Conservation (phyloP, 2,329 filamentous ascomycete species). For the Cercospora sp. region DNA sequence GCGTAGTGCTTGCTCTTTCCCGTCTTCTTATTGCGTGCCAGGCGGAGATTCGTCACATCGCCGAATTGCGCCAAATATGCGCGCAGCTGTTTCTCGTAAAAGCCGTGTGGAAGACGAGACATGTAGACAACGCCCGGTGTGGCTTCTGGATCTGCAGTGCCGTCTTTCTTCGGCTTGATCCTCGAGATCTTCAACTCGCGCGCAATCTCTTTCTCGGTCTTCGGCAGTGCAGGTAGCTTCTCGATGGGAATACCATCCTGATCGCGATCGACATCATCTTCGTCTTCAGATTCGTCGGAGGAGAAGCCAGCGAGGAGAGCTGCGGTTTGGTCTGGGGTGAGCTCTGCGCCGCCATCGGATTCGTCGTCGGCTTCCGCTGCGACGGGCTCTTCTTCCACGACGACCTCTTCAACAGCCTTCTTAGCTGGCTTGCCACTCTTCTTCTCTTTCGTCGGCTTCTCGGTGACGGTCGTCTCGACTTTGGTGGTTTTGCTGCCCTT, state of each 20-base stretch:
- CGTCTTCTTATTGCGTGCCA: constrained; percentile 90
- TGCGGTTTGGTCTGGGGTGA: constrained; percentile 51
- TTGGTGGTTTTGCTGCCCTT: constrained; percentile 33
- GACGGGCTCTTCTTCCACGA: constrained; percentile 23
- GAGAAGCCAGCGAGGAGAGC: constrained; percentile 55
- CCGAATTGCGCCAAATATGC: constrained; percentile 95
- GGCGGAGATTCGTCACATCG: constrained; percentile 71
- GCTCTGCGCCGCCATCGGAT: constrained; percentile 36
- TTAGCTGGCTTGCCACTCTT: constrained; percentile 21
- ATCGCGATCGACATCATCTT: constrained; percentile 40
- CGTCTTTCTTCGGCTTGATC: constrained; percentile 51
- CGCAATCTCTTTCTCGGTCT: constrained; percentile 28
- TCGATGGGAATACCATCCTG: constrained; percentile 44
- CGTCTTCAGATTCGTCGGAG: constrained; percentile 47
- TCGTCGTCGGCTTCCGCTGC: constrained; percentile 27
- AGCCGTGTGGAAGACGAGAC: constrained; percentile 87
- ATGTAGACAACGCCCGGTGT: constrained; percentile 83
- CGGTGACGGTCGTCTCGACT: constrained; percentile 12
- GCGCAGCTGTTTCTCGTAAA: constrained; percentile 95
- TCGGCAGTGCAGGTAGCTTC: constrained; percentile 39
- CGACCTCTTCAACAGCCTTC: constrained; percentile 24
- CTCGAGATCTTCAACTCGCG: constrained; percentile 29
- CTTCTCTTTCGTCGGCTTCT: constrained; percentile 24
- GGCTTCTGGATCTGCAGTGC: constrained; percentile 45
- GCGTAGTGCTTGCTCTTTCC: constrained; percentile 91